Conservation (phyloP, 2,329 filamentous ascomycete genomes). For the Fusarium sp. region DNA sequence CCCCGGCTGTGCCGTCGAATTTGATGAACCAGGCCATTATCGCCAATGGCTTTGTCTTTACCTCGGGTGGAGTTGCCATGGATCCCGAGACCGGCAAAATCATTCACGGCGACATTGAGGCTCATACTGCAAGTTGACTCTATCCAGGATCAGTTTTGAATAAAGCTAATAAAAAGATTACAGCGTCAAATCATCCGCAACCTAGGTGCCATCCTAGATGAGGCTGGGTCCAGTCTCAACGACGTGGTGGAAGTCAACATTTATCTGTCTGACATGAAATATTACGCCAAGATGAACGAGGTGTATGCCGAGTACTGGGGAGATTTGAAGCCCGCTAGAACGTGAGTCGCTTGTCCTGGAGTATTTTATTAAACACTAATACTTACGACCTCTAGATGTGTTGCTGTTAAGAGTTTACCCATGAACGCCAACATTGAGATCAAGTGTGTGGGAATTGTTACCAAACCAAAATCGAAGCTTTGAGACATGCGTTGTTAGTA, state of each 20-base stretch:
- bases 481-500: background rate
- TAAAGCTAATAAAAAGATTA: rapidly evolving
- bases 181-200: conserved; percentile 73
- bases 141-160: background rate
- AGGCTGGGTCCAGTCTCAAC: conserved; percentile 71
- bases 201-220: conserved; percentile 74
- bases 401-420: conserved; percentile 49
- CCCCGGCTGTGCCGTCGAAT: conserved; percentile 34
- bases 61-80: conserved; percentile 76
- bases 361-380: rapidly evolving
- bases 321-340: conserved; percentile 56
- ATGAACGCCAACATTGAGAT: conserved; percentile 49
- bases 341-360: conserved; percentile 31
- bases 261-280: conserved; percentile 77
- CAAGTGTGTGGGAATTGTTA: conserved; percentile 44
- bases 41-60: conserved; percentile 74
- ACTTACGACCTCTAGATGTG: conserved; percentile 40
- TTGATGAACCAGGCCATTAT: conserved; percentile 50
- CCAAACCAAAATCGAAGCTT: conserved; percentile 38
- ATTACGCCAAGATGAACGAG: conserved; percentile 79
- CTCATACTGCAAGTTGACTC: conserved; percentile 60
- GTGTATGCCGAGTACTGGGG: conserved; percentile 77
- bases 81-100: conserved; percentile 66
- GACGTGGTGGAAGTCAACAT: conserved; percentile 78
- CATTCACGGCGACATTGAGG: conserved; percentile 72